Evolutionary conservation across 2,329 filamentous ascomycete species (phyloP).

Genomic region (Exserohilum turcica): DNA sequence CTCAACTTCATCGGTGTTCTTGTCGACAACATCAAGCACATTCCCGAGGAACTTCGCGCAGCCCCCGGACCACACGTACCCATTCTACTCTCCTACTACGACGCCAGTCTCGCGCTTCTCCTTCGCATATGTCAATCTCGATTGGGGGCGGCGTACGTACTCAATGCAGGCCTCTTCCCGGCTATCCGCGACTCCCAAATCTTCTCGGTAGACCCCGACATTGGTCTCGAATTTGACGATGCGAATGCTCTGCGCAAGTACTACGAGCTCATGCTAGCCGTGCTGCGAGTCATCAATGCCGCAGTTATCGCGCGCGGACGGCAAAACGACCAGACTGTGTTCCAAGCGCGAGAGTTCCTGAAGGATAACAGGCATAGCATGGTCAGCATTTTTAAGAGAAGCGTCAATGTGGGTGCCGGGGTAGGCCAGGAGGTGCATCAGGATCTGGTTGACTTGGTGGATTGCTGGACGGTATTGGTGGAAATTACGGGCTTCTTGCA

Average conservation of each 20-base stretch:
- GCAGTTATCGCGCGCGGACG: constrained; percentile 80
- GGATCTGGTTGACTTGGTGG: constrained; percentile 76
- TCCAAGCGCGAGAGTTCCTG: constrained; percentile 80
- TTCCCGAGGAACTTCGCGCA: constrained; percentile 67
- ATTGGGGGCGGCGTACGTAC: constrained; percentile 81
- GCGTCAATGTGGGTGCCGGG: constrained; percentile 70
- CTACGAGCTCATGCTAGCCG: constrained; percentile 79
- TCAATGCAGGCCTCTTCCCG: constrained; percentile 86
- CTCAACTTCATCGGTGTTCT: constrained; percentile 91
- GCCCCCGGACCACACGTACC: constrained; percentile 55
- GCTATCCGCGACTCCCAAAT: constrained; percentile 80
- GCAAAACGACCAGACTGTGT: constrained; percentile 74
- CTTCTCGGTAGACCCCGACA: constrained; percentile 88
- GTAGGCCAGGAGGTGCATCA: constrained; percentile 63
- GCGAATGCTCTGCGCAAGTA: constrained; percentile 75
- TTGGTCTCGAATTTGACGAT: constrained; percentile 77
- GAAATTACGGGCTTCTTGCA: constrained; percentile 83
- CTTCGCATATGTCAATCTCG: constrained; percentile 83
- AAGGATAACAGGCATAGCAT: constrained; percentile 82
- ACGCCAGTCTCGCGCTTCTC: constrained; percentile 81
- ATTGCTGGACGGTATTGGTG: constrained; percentile 83
- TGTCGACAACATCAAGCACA: constrained; percentile 81
- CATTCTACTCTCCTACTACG: constrained; percentile 63
- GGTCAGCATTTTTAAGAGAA: constrained; percentile 86
- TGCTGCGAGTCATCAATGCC: constrained; percentile 81